Percentiles rank a stretch among this genome's conserved stretches.
These are phyloP conservation scores for Corylus americana DNA, from an alignment of 306 rosid genomes.

Conservation along the genomic window DNA sequence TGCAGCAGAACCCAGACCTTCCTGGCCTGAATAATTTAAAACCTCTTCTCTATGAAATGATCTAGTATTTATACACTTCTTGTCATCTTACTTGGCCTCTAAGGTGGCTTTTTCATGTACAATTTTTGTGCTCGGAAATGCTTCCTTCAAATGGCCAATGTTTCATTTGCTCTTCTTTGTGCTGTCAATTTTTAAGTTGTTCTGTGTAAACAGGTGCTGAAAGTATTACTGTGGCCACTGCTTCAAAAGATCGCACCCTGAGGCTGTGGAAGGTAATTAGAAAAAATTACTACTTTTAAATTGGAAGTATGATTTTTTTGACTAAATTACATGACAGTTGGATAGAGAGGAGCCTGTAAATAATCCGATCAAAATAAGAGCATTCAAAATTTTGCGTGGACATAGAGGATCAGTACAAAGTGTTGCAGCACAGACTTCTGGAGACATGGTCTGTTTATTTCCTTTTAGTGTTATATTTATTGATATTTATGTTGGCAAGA, in stretches of 20 bases:
- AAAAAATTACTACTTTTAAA: conserved; percentile 17
- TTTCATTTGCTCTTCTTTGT: neutral
- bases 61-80: neutral
- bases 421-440: conserved; percentile 65
- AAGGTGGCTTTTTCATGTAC: neutral
- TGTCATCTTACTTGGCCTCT: neutral
- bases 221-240: conserved; percentile 62
- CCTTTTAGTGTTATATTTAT: conserved; percentile 15
- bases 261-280: conserved; percentile 89
- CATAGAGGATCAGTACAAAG: conserved; percentile 77
- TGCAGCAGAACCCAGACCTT: neutral
- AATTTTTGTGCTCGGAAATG: neutral
- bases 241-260: conserved; percentile 80
- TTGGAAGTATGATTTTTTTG: conserved; percentile 17
- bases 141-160: neutral
- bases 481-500: neutral
- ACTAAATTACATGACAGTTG: conserved; percentile 45
- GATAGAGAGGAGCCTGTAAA: conserved; percentile 48
- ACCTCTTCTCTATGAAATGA: neutral
- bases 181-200: conserved; percentile 11
- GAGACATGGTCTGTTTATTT: conserved; percentile 62
- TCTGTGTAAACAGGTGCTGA: conserved; percentile 49
- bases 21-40: neutral
- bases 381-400: conserved; percentile 82
- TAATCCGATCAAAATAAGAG: conserved; percentile 49